Evolutionary conservation across 345 rosid species (phyloP), one percentile per base, ranked within the genome.

Genomic region (Viola odorata): DNA sequence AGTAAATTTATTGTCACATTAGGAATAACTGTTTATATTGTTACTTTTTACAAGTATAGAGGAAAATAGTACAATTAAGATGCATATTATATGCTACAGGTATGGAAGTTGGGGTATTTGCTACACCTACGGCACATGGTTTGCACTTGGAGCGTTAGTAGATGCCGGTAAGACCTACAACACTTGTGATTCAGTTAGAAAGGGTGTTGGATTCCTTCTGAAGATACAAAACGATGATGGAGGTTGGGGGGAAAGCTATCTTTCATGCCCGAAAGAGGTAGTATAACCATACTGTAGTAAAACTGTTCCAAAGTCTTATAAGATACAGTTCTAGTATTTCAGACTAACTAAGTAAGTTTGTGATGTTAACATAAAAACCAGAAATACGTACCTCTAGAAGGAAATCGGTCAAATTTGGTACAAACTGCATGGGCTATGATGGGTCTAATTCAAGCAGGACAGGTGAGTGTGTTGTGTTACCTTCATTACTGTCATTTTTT

Each of bases 241-340:
- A 2, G 83, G 85, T 8, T 83, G 87, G 87, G 85, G 81, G 39
- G 87, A 83, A 61, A 83, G 85, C 57, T 78, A 78, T 55, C 73
- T 59, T 7, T 83, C 85, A 12, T 83, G 85, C 32, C 79, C 84
- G 7, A 55, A 67, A 9, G 74, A 83, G 79, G 84, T 82, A 71
- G 48, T 41, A 12, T 32, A 3, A 41, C 4, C 17, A 14, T 7
- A 12, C 17, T 12, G 3, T 7, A 51, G 0, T 2, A 5, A 16
- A 15, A n/a, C 10, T 52, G 7, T 11, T 45, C 10, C 10, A 45
- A n/a, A n/a, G n/a, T n/a, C n/a, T n/a, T n/a, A n/a, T n/a, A n/a
- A n/a, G n/a, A n/a, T n/a, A n/a, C n/a, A n/a, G n/a, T n/a, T n/a
- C n/a, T n/a, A 12, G 5, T 32, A 8, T 36, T 8, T 1, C 12